Evolutionary conservation across 1,284 basidiomycete genomes (phyloP).

Genomic region (Stereum hirsutum): DNA sequence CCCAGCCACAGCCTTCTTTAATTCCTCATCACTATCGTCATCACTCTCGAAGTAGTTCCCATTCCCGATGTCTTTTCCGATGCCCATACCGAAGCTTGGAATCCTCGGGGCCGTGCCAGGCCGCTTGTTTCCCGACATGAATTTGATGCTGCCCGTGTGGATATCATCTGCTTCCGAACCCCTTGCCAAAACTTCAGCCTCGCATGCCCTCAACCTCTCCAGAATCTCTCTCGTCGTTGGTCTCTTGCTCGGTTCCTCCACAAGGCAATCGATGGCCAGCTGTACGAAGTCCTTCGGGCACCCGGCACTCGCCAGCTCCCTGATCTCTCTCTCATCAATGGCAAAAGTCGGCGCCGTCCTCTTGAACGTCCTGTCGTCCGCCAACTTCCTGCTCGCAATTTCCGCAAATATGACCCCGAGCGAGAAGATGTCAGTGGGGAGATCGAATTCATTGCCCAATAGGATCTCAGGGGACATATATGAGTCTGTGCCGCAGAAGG

Average conservation of each 20-base stretch:
- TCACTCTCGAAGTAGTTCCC: conserved; percentile 25
- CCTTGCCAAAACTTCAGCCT: conserved; percentile 70
- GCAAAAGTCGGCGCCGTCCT: conserved; percentile 72
- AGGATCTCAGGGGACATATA: conserved; percentile 95
- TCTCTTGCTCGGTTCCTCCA: conserved; percentile 56
- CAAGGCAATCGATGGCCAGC: conserved; percentile 74
- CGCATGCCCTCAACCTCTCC: conserved; percentile 66
- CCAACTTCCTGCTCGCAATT: conserved; percentile 78
- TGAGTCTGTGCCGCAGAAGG: conserved; percentile 94
- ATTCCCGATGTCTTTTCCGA: conserved; percentile 44
- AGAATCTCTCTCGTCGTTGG: conserved; percentile 78
- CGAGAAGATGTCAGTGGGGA: conserved; percentile 92
- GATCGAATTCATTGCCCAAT: conserved; percentile 83
- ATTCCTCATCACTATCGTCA: conserved; percentile 64
- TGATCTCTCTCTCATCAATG: conserved; percentile 73
- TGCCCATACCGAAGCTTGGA: conserved; percentile 77
- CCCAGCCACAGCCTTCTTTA: conserved; percentile 55
- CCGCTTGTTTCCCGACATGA: conserved; percentile 57
- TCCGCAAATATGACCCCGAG: conserved; percentile 94
- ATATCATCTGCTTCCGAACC: conserved; percentile 55
- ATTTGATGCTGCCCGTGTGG: conserved; percentile 82
- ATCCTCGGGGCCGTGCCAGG: conserved; percentile 59
- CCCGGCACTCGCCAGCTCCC: conserved; percentile 56
- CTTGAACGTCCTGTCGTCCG: conserved; percentile 76
- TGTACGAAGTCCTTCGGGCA: conserved; percentile 76